Evolutionary conservation across 2,329 filamentous ascomycete species (phyloP).

Genomic region (Aspergillus clavatus): DNA sequence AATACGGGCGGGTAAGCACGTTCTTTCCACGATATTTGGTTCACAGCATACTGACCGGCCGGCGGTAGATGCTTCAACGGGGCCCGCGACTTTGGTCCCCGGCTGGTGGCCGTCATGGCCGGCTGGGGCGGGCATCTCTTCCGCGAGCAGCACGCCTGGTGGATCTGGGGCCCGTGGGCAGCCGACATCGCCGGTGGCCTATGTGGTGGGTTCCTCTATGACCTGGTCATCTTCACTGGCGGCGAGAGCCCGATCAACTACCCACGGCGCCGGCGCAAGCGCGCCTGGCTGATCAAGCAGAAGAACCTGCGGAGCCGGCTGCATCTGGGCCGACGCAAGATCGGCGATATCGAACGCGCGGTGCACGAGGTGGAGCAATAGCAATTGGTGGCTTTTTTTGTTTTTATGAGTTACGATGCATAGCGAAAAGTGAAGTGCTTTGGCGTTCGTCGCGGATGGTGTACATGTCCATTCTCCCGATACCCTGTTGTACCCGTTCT

Average conservation of each 20-base stretch:
- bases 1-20: conserved; percentile 33
- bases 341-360: conserved; percentile 18
- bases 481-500: no score
- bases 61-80: conserved; percentile 33
- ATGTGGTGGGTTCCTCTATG: conserved; percentile 31
- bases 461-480: no score
- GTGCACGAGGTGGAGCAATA: conserved; percentile 1
- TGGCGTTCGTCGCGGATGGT: no score
- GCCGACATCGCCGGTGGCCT: conserved; percentile 31
- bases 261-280: conserved; percentile 37
- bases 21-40: no score
- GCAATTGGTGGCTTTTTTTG: no score
- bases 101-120: conserved; percentile 29
- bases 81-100: conserved; percentile 33
- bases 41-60: not conserved
- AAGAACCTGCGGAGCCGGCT: conserved; percentile 18
- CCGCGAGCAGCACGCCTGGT: conserved; percentile 26
- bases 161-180: conserved; percentile 34
- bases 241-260: conserved; percentile 40
- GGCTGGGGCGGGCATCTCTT: conserved; percentile 30
- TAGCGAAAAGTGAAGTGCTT: no score
- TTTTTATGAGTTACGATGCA: no score
- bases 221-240: conserved; percentile 36
- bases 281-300: conserved; percentile 30
- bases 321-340: conserved; percentile 10